Evolutionary conservation across 495 filamentous ascomycete species (phyloP).

Genomic region (Penicillium flavigenum): DNA sequence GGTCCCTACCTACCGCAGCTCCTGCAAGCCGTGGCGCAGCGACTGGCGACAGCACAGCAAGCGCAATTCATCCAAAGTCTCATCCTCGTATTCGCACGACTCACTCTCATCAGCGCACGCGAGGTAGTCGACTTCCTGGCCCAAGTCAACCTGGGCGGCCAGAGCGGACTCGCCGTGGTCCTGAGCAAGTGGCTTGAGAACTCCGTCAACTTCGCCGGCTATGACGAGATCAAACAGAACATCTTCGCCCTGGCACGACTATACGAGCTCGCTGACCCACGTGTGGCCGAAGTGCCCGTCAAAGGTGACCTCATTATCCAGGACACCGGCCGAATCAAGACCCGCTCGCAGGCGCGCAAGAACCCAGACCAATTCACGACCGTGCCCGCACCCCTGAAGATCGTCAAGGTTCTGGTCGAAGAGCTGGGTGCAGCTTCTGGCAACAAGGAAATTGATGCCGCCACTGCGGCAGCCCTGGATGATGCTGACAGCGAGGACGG

Average conservation of each 20-base stretch:
- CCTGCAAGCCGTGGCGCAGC: constrained; percentile 84
- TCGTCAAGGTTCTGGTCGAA: constrained; percentile 91
- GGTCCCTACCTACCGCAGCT: constrained; percentile 88
- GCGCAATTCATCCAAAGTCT: constrained; percentile 88
- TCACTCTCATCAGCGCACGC: constrained; percentile 77
- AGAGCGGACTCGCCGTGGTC: constrained; percentile 81
- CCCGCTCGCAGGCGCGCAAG: constrained; percentile 77
- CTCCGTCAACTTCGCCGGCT: constrained; percentile 91
- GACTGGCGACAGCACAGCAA: constrained; percentile 74
- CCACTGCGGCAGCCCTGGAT: constrained; percentile 52
- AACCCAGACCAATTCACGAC: constrained; percentile 90
- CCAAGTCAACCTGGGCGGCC: constrained; percentile 68
- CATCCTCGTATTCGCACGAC: constrained; percentile 90
- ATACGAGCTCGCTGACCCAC: constrained; percentile 81
- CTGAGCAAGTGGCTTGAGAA: constrained; percentile 95
- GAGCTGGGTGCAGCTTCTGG: constrained; percentile 70
- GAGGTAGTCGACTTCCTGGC: constrained; percentile 92
- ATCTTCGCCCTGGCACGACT: constrained; percentile 89
- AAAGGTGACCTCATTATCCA: constrained; percentile 89
- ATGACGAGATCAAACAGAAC: constrained; percentile 95
- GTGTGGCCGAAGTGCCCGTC: constrained; percentile 74
- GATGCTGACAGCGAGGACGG: constrained; percentile 59
- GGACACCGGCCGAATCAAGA: constrained; percentile 83
- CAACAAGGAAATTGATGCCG: constrained; percentile 53
- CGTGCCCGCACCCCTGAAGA: constrained; percentile 85